Evolutionary conservation across 2,329 filamentous ascomycete genomes (phyloP).

Genomic region (Beauveria sp.): DNA sequence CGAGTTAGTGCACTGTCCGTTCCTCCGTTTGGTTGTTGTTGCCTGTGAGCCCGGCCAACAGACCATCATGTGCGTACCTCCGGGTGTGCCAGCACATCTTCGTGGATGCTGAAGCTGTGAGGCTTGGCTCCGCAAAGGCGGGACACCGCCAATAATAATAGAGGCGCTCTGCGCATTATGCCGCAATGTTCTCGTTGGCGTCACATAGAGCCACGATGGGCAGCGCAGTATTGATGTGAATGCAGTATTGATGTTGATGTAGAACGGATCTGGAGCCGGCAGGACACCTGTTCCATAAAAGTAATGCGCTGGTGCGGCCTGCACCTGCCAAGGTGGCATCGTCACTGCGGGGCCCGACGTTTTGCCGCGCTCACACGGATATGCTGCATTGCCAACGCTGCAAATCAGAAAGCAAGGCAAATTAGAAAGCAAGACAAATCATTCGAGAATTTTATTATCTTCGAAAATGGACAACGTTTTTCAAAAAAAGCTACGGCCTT

Average conservation of each 20-base stretch:
- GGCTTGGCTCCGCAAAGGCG: constrained; percentile 42
- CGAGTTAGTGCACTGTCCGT: background rate
- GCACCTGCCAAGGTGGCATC: background rate
- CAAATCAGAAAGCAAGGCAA: too few species aligned
- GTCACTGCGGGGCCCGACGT: constrained; percentile 8
- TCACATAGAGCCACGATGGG: constrained; percentile 11
- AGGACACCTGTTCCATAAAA: constrained; percentile 6
- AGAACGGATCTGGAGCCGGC: background rate
- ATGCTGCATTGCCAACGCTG: too few species aligned
- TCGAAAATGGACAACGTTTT: too few species aligned
- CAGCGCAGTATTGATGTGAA: background rate
- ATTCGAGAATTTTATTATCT: too few species aligned
- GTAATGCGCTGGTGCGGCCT: background rate
- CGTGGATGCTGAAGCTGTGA: constrained; percentile 71
- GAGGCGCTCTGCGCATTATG: constrained; percentile 43
- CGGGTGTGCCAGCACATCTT: constrained; percentile 79
- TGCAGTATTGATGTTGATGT: background rate
- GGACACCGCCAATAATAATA: constrained; percentile 36
- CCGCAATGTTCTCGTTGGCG: constrained; percentile 14
- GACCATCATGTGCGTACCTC: constrained; percentile 50
- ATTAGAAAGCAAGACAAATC: too few species aligned
- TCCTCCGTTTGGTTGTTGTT: background rate
- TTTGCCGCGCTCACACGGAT: constrained; percentile 2
- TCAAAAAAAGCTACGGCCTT: too few species aligned
- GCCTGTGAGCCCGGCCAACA: background rate